phyloP scores from a whole-genome alignment of 257 asterid species.

The Thymus quinquecostatus region DNA sequence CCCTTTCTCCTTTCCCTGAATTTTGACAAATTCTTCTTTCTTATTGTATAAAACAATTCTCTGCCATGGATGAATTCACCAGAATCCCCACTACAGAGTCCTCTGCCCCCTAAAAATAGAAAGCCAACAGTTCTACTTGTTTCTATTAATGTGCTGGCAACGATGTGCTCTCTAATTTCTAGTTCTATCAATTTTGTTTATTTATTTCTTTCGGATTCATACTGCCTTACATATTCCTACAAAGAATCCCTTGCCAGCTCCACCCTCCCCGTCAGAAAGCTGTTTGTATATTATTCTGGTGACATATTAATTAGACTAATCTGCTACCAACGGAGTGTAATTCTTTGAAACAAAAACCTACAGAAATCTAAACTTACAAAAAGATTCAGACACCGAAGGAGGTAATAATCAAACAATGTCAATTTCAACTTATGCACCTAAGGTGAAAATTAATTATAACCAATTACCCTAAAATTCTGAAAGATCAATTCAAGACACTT shows the following conservation, averaged over 20 bases:
- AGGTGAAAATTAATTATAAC: neutral
- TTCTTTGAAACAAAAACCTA: neutral
- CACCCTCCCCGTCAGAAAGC: neutral
- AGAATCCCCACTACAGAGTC: too few relatives aligned
- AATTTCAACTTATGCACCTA: neutral
- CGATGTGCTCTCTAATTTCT: neutral
- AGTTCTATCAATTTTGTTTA: neutral
- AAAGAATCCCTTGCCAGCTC: neutral
- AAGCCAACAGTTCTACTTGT: too few relatives aligned
- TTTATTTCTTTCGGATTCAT: neutral
- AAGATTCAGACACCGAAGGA: neutral
- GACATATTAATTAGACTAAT: neutral
- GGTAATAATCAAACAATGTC: neutral
- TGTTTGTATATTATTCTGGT: neutral
- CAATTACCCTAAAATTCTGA: neutral
- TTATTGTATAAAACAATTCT: neutral
- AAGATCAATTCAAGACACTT: neutral
- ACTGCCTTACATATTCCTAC: neutral
- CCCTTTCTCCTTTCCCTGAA: neutral
- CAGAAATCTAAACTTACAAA: neutral
- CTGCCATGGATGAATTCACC: too few relatives aligned
- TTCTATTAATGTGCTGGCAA: too few relatives aligned
- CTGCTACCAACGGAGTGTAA: neutral
- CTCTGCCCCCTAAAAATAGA: too few relatives aligned
- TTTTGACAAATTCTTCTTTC: neutral